Conservation (phyloP, 2,329 filamentous ascomycete genomes). For the Apiospora hydei region DNA sequence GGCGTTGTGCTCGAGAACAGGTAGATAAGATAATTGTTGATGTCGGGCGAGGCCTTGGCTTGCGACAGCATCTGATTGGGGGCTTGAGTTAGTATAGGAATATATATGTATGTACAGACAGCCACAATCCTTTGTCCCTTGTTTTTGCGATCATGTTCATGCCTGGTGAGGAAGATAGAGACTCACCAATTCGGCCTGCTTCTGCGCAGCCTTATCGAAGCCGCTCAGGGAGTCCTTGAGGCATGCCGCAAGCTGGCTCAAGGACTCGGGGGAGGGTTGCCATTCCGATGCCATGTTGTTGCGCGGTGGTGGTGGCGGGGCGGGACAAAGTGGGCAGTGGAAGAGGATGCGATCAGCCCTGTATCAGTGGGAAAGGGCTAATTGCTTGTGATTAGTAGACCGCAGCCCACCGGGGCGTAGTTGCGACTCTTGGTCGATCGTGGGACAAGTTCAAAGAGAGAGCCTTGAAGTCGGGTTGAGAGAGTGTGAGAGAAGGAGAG, state of each 20-base stretch:
- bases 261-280: constrained; percentile 87
- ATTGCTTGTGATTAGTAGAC: constrained; percentile 11
- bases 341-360: constrained; percentile 12
- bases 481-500: constrained; percentile 15
- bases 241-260: constrained; percentile 88
- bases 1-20: constrained; percentile 78
- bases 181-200: constrained; percentile 87
- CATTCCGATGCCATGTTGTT: constrained; percentile 74
- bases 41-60: constrained; percentile 86
- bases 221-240: constrained; percentile 92
- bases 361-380: neutral
- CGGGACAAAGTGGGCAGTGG: constrained; percentile 1
- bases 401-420: constrained; percentile 18
- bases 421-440: constrained; percentile 17
- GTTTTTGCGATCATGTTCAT: neutral
- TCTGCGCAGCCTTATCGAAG: constrained; percentile 79
- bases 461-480: constrained; percentile 6
- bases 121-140: neutral
- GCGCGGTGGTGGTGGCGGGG: constrained; percentile 29
- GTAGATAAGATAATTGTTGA: constrained; percentile 96
- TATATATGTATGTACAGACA: neutral
- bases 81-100: constrained; percentile 34
- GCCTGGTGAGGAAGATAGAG: constrained; percentile 34
- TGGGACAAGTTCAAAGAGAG: neutral
- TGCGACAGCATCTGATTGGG: constrained; percentile 82